Conservation (phyloP, 371 early-diverging fungal genomes). For the Basidiobolus meristosporus region DNA sequence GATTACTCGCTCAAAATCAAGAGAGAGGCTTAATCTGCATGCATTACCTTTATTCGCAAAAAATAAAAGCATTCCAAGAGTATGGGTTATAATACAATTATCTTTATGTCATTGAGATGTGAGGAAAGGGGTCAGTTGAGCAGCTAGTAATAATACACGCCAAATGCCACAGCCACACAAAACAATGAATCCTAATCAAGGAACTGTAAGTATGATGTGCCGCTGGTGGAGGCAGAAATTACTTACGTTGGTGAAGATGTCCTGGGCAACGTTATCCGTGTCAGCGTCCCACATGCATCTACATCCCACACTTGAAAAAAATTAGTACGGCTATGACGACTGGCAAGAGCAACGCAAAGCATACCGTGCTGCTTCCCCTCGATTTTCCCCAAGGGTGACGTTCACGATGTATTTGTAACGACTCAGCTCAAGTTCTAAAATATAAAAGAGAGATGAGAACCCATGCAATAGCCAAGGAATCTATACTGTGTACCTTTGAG, state of each 20-base stretch:
- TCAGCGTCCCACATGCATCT: conserved; percentile 50
- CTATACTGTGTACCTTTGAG: conserved; percentile 21
- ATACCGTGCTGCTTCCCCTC: conserved; percentile 39
- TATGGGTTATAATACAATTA: too few species aligned
- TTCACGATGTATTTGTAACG: conserved; percentile 48
- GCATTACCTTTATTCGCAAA: too few species aligned
- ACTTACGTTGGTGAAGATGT: conserved; percentile 39
- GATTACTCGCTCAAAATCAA: conserved; percentile 88
- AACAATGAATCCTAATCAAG: conserved; percentile 3
- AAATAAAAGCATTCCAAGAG: too few species aligned
- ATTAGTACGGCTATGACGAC: not conserved
- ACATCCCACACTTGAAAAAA: conserved; percentile 24
- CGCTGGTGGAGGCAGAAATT: not conserved
- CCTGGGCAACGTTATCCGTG: conserved; percentile 43
- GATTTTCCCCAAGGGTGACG: conserved; percentile 40
- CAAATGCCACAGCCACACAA: conserved; percentile 5
- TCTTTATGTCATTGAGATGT: too few species aligned
- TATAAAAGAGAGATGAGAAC: not conserved
- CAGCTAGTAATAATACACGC: conserved; percentile 5
- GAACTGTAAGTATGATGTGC: not conserved
- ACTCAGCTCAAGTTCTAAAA: conserved; percentile 26
- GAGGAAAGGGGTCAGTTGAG: too few species aligned
- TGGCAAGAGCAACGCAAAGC: too few species aligned
- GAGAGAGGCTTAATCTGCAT: not conserved
- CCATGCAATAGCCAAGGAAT: not conserved